Evolutionary conservation across 257 asterid species (phyloP), one percentile per base, ranked within the genome.

Genomic region (Capsicum rhomboideum): DNA sequence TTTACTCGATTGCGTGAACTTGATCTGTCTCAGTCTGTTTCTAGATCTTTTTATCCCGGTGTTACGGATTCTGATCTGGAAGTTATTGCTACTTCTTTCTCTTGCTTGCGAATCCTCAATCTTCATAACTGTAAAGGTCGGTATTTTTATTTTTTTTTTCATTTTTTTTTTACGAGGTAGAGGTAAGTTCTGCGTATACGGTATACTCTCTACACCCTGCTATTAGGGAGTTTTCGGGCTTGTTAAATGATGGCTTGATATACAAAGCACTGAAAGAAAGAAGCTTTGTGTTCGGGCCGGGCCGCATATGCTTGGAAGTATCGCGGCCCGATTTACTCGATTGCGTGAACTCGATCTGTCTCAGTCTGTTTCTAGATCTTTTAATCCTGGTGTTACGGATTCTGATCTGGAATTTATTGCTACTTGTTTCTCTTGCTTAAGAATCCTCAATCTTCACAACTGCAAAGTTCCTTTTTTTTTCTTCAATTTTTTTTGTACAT

Each of bases 11-110:
- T 96, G 86, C 82, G 72, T 59, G 95, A 92, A 61, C 97, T 96
- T 34, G 98, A 94, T 91, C 95, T 94, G 17, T 90, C 98, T 21
- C 98, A 94, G 84, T 96, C 98, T 10, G 61, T 87, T 16, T 92
- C 99, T 1, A 92, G 99, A 85, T 96, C 99, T 29, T 96, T 93
- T 88, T 94, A 88, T 59, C 99, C 98, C 21, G 99, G 99, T 67
- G 98, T 96, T 79, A 91, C 96, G 31, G 98, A 96, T 81, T 87
- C 93, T 82, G 98, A 96, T 92, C 98, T 96, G 29, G 85, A 93
- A 53, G 95, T 92, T 1, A 90, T 96, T 83, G 97, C 97, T 20
- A 42, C 91, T 42, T 86, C 97, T 16, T 96, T 96, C 88, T 83
- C 94, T 56, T 88, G 80, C 88, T 81, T 94, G 87, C 87, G 91